Base-by-base conservation (phyloP, 73 alveolate species). In the Paramecium primaurelia region DNA sequence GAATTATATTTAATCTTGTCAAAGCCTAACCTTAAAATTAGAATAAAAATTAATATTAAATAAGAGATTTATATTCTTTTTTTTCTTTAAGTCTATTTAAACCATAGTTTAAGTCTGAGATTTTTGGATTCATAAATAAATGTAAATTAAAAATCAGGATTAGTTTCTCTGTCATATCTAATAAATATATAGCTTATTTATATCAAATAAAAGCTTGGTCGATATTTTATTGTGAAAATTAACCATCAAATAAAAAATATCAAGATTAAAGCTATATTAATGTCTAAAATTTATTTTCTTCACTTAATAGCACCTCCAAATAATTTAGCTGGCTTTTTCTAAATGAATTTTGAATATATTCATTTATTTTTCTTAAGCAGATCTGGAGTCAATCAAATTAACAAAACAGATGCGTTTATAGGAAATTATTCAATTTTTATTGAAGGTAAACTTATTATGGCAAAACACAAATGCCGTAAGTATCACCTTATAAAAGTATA, bases 381-480 rank as follows among this genome's bases (percentile, higher is more conserved):
- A 26, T 64, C 28, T 1, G 51, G 25, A 22, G 25, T 22, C 25
- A 22, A 22, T 22, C 25, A 22, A 22, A 22, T 22, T 22, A 22
- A 22, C 25, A 22, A 22, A 22, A 22, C 25, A 22, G 25, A 22
- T 22, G 25, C 25, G 25, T 22, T 22, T 22, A 22, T 22, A 22
- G 25, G 0, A 22, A 22, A 22, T 22, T 22, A 22, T 22, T 22
- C 0, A 22, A 22, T 22, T 22, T 51, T 64, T 12, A 64, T 1
- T 4, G 4, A 4, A 18, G 20, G 18, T 18, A 3, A 7, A 54
- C 4, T 22, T 22, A 22, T 22, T 22, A 22, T 40, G 2, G 36
- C 3, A n/a, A 18, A 54, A 54, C 47, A 69, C 93, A 88, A 10
- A 88, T 71, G 42, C 93, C 93, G 4, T 91, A 88, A n/a, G 93